Evolutionary conservation across 208 protist genomes (phyloP), one percentile per base, ranked within the genome.

Genomic region (Wallacemonas sp.): DNA sequence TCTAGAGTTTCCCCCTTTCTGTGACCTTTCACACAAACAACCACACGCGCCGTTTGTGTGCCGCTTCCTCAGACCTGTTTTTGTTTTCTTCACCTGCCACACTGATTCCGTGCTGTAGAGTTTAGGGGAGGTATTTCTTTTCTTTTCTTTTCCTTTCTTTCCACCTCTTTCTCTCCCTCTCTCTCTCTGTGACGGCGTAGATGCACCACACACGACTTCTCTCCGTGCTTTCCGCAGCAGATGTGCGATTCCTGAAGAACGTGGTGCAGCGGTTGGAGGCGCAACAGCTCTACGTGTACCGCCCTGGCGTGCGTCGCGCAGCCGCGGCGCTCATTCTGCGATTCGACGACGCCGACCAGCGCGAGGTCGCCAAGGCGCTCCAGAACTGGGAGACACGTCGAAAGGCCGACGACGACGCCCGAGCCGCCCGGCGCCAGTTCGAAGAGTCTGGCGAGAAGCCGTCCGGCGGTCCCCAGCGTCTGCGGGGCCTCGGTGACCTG

Each of bases 281-380:
- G 57, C 72, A 72, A 5, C 69, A 74, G 1, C 73, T 94, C 20
- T 62, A 84, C 50, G 76, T 74, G 14, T 94, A 91, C 65, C 20
- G 49, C 33, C 88, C 88, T 0, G 81, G 82, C 29, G 4, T 26
- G 1, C 69, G 46, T 29, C 84, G 88, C 48, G 72, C 74, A 26
- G 75, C 84, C 36, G 61, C 66, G 1, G 88, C 85, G 12, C 64
- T 94, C 20, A 65, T 94, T 23, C 69, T 94, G 1, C 80, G 88
- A 57, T 94, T 94, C 48, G 77, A 72, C n/a, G 77, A 85, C 28
- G 63, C 54, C 1, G 62, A 74, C 12, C 82, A 87, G 31, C 69
- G 63, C 3, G 52, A 33, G 31, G 32, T 59, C 12, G 3, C 36
- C 31, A 29, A 67, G 20, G 45, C 45, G n/a, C n/a, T 22, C 3